Evolutionary conservation across 176 grass and related monocot genomes (phyloP).

Genomic region (Carex scoparia): DNA sequence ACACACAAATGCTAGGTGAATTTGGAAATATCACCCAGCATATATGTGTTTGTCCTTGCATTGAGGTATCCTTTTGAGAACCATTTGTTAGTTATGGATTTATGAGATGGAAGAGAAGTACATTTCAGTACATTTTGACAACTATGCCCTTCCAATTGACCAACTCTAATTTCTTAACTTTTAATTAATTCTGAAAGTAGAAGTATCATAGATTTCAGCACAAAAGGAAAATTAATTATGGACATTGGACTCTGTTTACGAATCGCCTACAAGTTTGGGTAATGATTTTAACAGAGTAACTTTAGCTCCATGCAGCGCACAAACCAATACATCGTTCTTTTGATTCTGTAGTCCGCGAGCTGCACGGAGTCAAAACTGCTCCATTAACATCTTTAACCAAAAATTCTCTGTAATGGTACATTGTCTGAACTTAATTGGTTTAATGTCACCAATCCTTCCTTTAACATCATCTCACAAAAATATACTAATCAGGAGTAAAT

Average conservation of each 20-base stretch:
- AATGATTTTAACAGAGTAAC: too few relatives aligned
- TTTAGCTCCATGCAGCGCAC: too few relatives aligned
- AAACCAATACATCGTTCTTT: too few relatives aligned
- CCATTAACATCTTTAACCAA: too few relatives aligned
- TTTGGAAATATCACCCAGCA: neutral
- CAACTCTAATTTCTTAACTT: neutral
- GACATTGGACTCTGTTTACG: neutral
- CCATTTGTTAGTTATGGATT: neutral
- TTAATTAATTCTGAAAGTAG: too few relatives aligned
- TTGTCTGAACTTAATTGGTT: neutral
- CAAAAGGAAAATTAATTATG: neutral
- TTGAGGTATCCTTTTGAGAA: neutral
- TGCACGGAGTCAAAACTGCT: too few relatives aligned
- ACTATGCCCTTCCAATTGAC: neutral
- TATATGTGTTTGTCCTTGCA: neutral
- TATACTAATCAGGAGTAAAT: neutral
- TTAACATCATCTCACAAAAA: conserved; percentile 1
- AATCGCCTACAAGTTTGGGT: neutral
- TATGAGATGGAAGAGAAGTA: neutral
- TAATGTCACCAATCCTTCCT: neutral
- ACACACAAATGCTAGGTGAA: neutral
- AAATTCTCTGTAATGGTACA: neutral
- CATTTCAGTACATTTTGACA: neutral
- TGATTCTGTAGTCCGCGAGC: too few relatives aligned
- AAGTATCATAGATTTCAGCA: neutral